Evolutionary conservation across 73 alveolate species (phyloP).

Genomic region (Breviolum minutum): DNA sequence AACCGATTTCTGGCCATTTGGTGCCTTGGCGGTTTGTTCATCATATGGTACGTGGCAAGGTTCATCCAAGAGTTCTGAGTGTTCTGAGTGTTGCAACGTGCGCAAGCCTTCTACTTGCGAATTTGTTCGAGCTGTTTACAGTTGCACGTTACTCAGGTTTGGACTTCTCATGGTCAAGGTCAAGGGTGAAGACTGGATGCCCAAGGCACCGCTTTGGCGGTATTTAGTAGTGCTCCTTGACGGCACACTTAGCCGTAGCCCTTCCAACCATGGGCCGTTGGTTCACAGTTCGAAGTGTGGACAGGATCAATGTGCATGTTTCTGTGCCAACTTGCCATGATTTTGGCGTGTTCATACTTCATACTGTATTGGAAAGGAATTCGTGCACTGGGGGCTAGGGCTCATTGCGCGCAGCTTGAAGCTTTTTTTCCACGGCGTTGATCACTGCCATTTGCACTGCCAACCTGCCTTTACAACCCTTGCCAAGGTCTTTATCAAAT

Average conservation of each 20-base stretch:
- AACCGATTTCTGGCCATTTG: slow-evolving; percentile 68
- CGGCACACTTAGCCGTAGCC: background rate
- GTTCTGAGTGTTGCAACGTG: background rate
- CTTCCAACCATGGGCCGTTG: too few species aligned
- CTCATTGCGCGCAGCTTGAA: background rate
- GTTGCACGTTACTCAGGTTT: background rate
- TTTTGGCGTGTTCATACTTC: background rate
- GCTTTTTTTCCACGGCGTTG: too few species aligned
- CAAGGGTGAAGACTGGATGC: slow-evolving; percentile 57
- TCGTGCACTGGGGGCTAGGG: background rate
- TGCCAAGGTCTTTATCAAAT: slow-evolving; percentile 53
- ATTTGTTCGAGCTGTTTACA: background rate
- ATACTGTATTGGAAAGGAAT: background rate
- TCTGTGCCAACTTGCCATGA: too few species aligned
- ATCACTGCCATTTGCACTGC: too few species aligned
- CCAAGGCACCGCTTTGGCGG: slow-evolving; percentile 48
- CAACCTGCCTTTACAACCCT: background rate
- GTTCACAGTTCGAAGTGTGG: too few species aligned
- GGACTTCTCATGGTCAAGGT: slow-evolving; percentile 43
- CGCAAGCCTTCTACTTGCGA: background rate
- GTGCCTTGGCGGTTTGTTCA: slow-evolving; percentile 13
- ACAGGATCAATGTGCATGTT: too few species aligned
- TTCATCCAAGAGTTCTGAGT: background rate
- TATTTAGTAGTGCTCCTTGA: slow-evolving; percentile 48
- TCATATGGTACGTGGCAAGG: background rate